phyloP scores from a whole-genome alignment of 2,329 filamentous ascomycete species.

The Alternaria triticimaculans region DNA sequence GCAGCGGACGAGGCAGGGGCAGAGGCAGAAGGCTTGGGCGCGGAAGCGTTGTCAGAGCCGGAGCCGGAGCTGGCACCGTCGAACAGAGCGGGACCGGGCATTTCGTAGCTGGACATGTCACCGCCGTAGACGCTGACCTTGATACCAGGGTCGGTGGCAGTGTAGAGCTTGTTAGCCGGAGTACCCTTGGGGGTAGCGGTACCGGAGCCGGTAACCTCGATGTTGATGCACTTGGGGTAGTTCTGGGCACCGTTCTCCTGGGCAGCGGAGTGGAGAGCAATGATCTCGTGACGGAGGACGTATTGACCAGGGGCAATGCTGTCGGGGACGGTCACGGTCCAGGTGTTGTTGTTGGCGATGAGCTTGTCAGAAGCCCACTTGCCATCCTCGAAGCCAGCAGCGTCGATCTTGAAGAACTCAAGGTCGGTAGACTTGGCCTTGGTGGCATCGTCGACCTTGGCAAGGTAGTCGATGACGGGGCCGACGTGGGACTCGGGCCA shows the following conservation, averaged over 20 bases:
- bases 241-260: conserved; percentile 53
- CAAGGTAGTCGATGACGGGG: conserved; percentile 69
- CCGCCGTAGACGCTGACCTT: conserved; percentile 64
- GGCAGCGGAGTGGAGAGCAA: conserved; percentile 65
- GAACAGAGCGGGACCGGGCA: conserved; percentile 59
- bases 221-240: conserved; percentile 56
- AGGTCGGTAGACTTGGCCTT: conserved; percentile 60
- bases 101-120: conserved; percentile 51
- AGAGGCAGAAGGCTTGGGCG: conserved; percentile 14
- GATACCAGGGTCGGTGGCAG: conserved; percentile 63
- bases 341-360: conserved; percentile 56
- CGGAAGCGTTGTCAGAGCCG: conserved; percentile 10
- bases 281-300: conserved; percentile 65
- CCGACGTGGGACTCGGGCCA: conserved; percentile 72
- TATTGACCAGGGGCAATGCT: conserved; percentile 64
- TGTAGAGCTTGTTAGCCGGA: conserved; percentile 63
- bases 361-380: conserved; percentile 64
- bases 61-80: conserved; percentile 25
- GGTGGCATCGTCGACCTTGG: conserved; percentile 62
- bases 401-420: conserved; percentile 69
- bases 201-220: conserved; percentile 58
- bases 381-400: conserved; percentile 59
- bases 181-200: conserved; percentile 55
- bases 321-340: conserved; percentile 59
- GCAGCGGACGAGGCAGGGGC: conserved; percentile 13